Base-by-base conservation (phyloP, 2,329 filamentous ascomycete species). In the Exophiala spinifera region DNA sequence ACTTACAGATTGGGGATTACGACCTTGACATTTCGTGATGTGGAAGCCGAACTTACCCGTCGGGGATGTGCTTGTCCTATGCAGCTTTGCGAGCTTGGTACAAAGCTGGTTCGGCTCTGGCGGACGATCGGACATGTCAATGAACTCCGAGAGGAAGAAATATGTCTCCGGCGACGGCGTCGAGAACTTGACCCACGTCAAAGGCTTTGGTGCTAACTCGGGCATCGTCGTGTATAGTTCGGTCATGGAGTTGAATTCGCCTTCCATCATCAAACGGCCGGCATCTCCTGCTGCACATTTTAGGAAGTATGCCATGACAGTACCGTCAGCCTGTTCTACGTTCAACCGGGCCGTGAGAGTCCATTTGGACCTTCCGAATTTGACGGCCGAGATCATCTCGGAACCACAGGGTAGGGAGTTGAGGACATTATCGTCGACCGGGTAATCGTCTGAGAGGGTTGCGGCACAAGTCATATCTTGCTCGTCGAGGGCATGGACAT, bases 21-120 rank as follows among this genome's bases (percentile, higher is more conserved):
- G 59, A 1, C 71, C 71, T 15, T 66, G 63, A n/a, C 63, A 72
- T 1, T 69, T 73, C 3, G 62, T 61, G 20, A 68, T 53, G 17
- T 67, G 66, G 50, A 72, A 74, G 1, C 71, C 73, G 50, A 74
- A 74, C 51, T 68, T 66, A 1, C 69, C 69, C 11, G 62, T 70
- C 0, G 66, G 64, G 14, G 67, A 72, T 15, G 46, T 51, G 55
- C 68, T 70, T 4, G 51, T 62, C 51, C 60, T 57, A 55, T 72
- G 70, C 14, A 73, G 62, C 11, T 53, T 45, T 36, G 66, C 66
- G 25, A 72, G 56, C 25, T 61, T 52, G 19, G 53, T 36, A 10
- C 53, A 59, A 23, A 71, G 65, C 25, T 62, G 43, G 2, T 57
- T 39, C 19, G 68, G 50, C 31, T 70, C 56, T 36, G 67, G 60